Evolutionary conservation across 441 rosid species (phyloP).

Genomic region (Erodium texanum): DNA sequence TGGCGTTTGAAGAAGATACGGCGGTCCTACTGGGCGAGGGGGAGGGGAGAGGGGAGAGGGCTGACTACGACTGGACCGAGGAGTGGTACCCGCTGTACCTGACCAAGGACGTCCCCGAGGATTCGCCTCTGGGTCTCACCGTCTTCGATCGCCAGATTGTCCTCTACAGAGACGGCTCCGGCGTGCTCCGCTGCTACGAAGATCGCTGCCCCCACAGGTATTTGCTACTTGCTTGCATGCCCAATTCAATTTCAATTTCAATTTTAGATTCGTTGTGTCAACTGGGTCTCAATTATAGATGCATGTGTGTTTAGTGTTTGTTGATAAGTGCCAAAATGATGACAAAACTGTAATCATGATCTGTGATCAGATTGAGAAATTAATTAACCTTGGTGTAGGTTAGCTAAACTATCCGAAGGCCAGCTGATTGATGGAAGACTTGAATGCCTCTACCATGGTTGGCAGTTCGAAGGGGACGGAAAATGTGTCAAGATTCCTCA

Average conservation of each 20-base stretch:
- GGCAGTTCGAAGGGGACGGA: constrained; percentile 89
- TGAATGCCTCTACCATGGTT: constrained; percentile 93
- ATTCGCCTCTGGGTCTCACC: constrained; percentile 85
- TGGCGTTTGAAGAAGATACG: no score
- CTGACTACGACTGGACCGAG: constrained; percentile 70
- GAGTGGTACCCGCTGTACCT: constrained; percentile 95
- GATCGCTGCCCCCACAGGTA: constrained; percentile 96
- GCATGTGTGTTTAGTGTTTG: no score
- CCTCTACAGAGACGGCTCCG: constrained; percentile 66
- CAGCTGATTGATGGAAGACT: constrained; percentile 79
- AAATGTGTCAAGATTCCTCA: constrained; percentile 92
- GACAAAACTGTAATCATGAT: no score
- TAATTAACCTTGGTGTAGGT: constrained; percentile 31
- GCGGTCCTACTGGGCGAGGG: constrained; percentile 23
- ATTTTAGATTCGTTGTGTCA: no score
- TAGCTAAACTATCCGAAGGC: constrained; percentile 89
- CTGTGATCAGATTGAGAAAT: no score
- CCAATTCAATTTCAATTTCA: background rate
- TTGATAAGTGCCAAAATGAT: no score
- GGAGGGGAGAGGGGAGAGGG: constrained; percentile 39
- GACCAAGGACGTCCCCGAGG: constrained; percentile 69
- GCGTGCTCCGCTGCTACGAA: constrained; percentile 53
- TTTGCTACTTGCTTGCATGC: background rate
- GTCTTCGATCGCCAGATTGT: constrained; percentile 75
- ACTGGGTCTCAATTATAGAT: no score